Evolutionary conservation across 2,329 filamentous ascomycete genomes (phyloP).

Genomic region (Nigrospora sphaerica): DNA sequence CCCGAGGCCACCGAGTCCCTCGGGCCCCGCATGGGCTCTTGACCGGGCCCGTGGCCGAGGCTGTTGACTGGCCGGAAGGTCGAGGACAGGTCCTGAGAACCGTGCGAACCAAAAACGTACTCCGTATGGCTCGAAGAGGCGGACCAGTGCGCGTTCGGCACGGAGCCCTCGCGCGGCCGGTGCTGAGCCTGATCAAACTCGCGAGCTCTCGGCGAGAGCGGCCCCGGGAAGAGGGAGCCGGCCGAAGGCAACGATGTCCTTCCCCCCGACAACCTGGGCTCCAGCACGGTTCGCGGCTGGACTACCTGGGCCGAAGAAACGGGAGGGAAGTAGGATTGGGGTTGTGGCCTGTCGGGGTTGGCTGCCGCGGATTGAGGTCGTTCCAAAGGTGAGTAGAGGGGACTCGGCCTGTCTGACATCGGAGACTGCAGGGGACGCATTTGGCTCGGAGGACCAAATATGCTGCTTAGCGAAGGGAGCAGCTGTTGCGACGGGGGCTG

Average conservation of each 20-base stretch:
- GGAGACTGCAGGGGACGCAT: constrained; percentile 38
- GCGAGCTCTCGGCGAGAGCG: constrained; percentile 36
- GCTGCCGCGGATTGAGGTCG: constrained; percentile 31
- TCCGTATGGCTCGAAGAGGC: constrained; percentile 19
- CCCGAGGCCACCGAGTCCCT: constrained; percentile 13
- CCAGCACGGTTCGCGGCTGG: constrained; percentile 39
- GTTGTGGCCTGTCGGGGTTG: constrained; percentile 28
- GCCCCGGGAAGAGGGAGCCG: constrained; percentile 30
- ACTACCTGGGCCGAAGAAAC: constrained; percentile 24
- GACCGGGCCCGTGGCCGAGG: constrained; percentile 7
- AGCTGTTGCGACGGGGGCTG: constrained; percentile 25
- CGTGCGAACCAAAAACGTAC: constrained; percentile 37
- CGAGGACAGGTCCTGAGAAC: constrained; percentile 31
- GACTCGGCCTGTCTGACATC: constrained; percentile 35
- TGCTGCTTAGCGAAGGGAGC: constrained; percentile 49
- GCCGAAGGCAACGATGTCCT: constrained; percentile 24
- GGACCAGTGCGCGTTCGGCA: constrained; percentile 9
- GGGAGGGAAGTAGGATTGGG: constrained; percentile 41
- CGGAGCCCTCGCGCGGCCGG: constrained; percentile 12
- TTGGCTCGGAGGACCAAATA: constrained; percentile 43
- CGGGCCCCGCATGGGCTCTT: constrained; percentile 7
- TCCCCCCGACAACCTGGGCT: constrained; percentile 36
- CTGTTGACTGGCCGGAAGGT: constrained; percentile 16
- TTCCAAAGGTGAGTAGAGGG: constrained; percentile 40
- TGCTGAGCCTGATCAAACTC: constrained; percentile 26